Percentiles rank a stretch among this genome's conserved stretches.
These are phyloP conservation scores for Sabuloglossum arenarium DNA, from an alignment of 495 filamentous ascomycete genomes.

Conservation along the genomic window DNA sequence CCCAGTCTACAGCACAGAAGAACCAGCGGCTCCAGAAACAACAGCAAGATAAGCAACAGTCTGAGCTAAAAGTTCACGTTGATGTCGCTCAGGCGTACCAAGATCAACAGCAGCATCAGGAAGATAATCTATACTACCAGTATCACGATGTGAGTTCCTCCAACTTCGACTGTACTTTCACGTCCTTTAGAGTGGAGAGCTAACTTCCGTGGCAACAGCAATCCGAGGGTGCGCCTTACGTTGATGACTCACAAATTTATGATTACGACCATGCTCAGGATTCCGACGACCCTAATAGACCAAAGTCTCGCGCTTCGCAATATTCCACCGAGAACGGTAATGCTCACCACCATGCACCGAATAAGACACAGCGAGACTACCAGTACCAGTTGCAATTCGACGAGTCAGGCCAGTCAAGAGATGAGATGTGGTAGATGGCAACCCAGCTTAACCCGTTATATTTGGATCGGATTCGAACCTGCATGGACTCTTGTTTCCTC, in stretches of 20 bases:
- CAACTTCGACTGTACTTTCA: not conserved
- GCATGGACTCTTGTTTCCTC: not conserved
- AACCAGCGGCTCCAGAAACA: slow-evolving; percentile 40
- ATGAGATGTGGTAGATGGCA: slow-evolving; percentile 29
- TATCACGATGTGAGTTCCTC: slow-evolving; percentile 19
- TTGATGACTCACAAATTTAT: slow-evolving; percentile 36
- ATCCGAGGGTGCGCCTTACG: slow-evolving; percentile 27
- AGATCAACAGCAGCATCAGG: slow-evolving; percentile 34
- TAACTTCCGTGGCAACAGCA: slow-evolving; percentile 9
- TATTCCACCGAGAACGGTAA: slow-evolving; percentile 25
- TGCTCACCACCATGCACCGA: slow-evolving; percentile 4
- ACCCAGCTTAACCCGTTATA: not conserved
- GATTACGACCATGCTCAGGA: slow-evolving; percentile 27
- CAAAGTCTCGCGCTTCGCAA: slow-evolving; percentile 30
- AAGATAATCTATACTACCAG: slow-evolving; percentile 18
- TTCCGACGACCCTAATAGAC: slow-evolving; percentile 25
- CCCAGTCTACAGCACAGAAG: slow-evolving; percentile 31
- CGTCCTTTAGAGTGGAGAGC: not conserved
- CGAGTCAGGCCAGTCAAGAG: slow-evolving; percentile 25
- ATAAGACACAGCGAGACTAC: slow-evolving; percentile 17
- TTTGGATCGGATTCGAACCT: not conserved
- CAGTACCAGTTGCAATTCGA: slow-evolving; percentile 26
- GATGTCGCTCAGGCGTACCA: slow-evolving; percentile 40
- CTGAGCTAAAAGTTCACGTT: slow-evolving; percentile 36
- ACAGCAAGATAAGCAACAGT: slow-evolving; percentile 34